Conservation (phyloP, 768 basidiomycete genomes). For the Naganishia onofrii region DNA sequence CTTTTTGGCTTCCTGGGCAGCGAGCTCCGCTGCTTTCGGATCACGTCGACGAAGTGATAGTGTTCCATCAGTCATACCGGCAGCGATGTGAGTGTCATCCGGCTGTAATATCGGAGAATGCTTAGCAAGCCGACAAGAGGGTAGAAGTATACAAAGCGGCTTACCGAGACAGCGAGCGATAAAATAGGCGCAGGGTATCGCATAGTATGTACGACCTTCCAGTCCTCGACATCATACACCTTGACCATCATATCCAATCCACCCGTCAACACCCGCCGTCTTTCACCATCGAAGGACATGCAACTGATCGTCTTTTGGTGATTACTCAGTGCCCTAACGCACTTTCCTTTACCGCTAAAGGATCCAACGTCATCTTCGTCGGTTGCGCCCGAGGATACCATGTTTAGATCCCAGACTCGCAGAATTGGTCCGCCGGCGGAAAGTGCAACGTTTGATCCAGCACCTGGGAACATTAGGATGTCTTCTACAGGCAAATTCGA, state of each 20-base stretch:
- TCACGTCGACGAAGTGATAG: conserved; percentile 92
- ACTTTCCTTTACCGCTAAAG: conserved; percentile 64
- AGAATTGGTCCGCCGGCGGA: conserved; percentile 89
- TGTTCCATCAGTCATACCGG: conserved; percentile 97
- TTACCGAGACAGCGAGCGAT: conserved; percentile 83
- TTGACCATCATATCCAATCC: conserved; percentile 97
- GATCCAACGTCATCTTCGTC: conserved; percentile 57
- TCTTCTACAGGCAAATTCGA: conserved; percentile 73
- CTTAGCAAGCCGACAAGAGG: neutral
- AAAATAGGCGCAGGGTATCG: conserved; percentile 91
- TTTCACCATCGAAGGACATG: conserved; percentile 72
- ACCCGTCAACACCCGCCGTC: conserved; percentile 79
- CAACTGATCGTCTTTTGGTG: conserved; percentile 97
- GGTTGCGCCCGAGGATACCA: conserved; percentile 29
- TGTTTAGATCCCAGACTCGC: conserved; percentile 80
- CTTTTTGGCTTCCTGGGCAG: conserved; percentile 48
- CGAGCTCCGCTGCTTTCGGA: conserved; percentile 64
- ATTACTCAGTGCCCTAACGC: conserved; percentile 86
- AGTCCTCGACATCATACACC: conserved; percentile 87
- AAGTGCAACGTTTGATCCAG: conserved; percentile 68
- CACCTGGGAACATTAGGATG: conserved; percentile 85
- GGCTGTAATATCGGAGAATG: conserved; percentile 60
- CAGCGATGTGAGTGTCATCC: conserved; percentile 92
- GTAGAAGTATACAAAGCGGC: conserved; percentile 44
- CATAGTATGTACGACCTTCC: conserved; percentile 97